Evolutionary conservation across 768 basidiomycete genomes (phyloP).

Genomic region (Amanita jacksonii): DNA sequence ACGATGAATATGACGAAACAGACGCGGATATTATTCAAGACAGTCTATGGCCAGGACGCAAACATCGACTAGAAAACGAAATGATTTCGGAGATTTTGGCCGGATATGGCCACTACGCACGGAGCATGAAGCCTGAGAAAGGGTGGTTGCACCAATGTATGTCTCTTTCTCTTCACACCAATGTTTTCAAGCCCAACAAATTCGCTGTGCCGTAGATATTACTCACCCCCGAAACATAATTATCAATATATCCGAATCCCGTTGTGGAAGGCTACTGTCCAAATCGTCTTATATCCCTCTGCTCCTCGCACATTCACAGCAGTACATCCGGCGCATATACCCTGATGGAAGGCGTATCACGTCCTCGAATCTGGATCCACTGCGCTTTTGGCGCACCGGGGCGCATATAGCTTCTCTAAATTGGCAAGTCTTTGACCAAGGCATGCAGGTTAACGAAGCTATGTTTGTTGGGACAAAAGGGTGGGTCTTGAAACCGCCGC

Average conservation of each 20-base stretch:
- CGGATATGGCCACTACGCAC: constrained; percentile 47
- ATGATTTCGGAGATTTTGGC: constrained; percentile 44
- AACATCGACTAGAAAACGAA: constrained; percentile 12
- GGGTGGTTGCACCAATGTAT: constrained; percentile 37
- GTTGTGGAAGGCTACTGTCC: constrained; percentile 25
- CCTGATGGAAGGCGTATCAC: constrained; percentile 47
- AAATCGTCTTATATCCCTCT: constrained; percentile 24
- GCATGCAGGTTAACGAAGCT: constrained; percentile 54
- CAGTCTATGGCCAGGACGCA: constrained; percentile 12
- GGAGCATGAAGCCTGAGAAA: constrained; percentile 50
- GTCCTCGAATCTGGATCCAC: constrained; percentile 45
- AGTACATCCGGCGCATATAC: constrained; percentile 45
- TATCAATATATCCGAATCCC: constrained; percentile 53
- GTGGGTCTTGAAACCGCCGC: constrained; percentile 42
- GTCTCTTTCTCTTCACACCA: neutral
- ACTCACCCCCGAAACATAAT: constrained; percentile 37
- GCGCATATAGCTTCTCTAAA: constrained; percentile 50
- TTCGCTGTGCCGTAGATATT: constrained; percentile 20
- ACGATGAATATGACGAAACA: constrained; percentile 11
- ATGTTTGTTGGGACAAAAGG: constrained; percentile 49
- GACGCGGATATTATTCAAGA: constrained; percentile 10
- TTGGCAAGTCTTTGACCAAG: constrained; percentile 52
- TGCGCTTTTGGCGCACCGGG: constrained; percentile 45
- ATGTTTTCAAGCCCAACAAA: neutral
- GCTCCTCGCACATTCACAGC: constrained; percentile 32